Percentiles rank a stretch among this genome's conserved stretches.
These are phyloP conservation scores for Glycyrrhiza uralensis DNA, from an alignment of 306 rosid species.

Conservation along the genomic window DNA sequence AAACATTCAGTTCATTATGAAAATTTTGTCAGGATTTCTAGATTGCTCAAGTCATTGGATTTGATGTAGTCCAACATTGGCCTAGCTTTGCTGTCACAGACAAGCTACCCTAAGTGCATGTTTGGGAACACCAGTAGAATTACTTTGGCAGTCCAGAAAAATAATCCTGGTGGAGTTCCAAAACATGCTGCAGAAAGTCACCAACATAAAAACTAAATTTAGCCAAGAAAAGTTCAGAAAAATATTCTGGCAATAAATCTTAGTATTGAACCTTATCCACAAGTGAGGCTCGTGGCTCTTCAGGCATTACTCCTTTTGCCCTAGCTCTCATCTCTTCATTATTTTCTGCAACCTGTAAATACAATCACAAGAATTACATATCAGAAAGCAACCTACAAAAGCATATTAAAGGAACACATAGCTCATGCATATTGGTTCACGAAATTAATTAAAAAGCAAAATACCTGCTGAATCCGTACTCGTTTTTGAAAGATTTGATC, in stretches of 20 bases:
- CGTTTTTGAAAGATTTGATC: slow-evolving; percentile 92
- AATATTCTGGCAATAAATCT: background rate
- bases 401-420: slow-evolving; percentile 3
- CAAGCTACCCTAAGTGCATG: background rate
- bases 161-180: background rate
- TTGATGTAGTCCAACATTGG: background rate
- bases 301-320: slow-evolving; percentile 65
- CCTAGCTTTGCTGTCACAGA: background rate
- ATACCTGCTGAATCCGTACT: slow-evolving; percentile 85
- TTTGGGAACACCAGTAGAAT: slow-evolving; percentile 18
- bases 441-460: slow-evolving; percentile 8
- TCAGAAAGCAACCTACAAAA: slow-evolving; percentile 12
- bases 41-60: background rate
- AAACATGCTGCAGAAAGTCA: background rate
- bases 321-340: slow-evolving; percentile 75
- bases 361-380: slow-evolving; percentile 17
- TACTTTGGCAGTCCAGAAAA: background rate
- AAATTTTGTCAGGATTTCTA: background rate
- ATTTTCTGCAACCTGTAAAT: slow-evolving; percentile 61
- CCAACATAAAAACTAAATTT: slow-evolving; percentile 6
- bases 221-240: background rate
- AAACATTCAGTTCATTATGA: background rate
- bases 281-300: slow-evolving; percentile 45
- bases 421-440: slow-evolving; percentile 8
- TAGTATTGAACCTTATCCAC: slow-evolving; percentile 64